These are phyloP conservation scores for Pseudocercospora ulei DNA, from an alignment of 2,329 filamentous ascomycete genomes.

Conservation along the genomic window DNA sequence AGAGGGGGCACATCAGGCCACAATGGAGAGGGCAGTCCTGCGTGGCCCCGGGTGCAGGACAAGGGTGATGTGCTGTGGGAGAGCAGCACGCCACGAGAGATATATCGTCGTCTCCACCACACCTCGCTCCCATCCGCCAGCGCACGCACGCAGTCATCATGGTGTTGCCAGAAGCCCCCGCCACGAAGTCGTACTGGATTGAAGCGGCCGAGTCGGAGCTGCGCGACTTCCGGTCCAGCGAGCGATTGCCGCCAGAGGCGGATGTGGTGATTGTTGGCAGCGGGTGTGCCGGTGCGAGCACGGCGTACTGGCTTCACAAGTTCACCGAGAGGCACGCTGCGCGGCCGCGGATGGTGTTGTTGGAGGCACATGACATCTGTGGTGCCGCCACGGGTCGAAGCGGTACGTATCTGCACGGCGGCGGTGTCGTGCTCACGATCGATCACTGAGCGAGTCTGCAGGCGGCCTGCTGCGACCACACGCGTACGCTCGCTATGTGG, in stretches of 20 bases:
- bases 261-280: slow-evolving; percentile 46
- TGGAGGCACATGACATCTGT: slow-evolving; percentile 22
- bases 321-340: slow-evolving; percentile 15
- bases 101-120: no score
- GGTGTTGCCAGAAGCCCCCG: slow-evolving; percentile 19
- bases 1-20: no score
- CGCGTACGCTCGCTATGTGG: slow-evolving; percentile 31
- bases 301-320: slow-evolving; percentile 31
- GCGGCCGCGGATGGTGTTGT: slow-evolving; percentile 19
- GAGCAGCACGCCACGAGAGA: no score
- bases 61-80: no score
- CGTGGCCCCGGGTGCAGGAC: no score
- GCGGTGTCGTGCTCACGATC: not conserved
- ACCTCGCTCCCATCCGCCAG: no score
- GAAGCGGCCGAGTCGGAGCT: slow-evolving; percentile 24
- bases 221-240: slow-evolving; percentile 18
- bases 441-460: slow-evolving; percentile 9
- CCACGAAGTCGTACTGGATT: slow-evolving; percentile 27
- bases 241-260: slow-evolving; percentile 31
- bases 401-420: slow-evolving; percentile 4
- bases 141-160: slow-evolving; percentile 13
- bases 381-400: slow-evolving; percentile 21
- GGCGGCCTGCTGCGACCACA: slow-evolving; percentile 27
- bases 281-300: slow-evolving; percentile 38
- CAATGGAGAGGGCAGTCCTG: no score